phyloP scores from a whole-genome alignment of 2,329 filamentous ascomycete genomes.

The Arthrobotrys megalospora region DNA sequence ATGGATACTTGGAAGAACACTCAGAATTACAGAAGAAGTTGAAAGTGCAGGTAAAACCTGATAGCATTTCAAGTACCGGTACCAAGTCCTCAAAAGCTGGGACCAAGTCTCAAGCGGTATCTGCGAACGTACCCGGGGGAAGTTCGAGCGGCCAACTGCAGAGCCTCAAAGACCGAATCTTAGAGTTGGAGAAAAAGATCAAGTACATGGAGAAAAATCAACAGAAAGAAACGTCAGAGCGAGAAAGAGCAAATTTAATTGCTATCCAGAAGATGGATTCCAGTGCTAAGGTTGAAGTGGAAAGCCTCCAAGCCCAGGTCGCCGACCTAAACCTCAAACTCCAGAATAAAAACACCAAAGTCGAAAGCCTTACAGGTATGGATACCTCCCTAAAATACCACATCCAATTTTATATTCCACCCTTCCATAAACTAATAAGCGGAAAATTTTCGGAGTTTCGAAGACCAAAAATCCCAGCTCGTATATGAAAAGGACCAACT shows the following conservation, averaged over 20 bases:
- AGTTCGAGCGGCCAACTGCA: neutral
- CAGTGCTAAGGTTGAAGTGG: neutral
- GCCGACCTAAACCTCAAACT: slow-evolving; percentile 5
- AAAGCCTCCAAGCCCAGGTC: neutral
- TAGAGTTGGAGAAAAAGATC: neutral
- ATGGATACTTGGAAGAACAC: slow-evolving; percentile 20
- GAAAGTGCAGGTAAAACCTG: neutral
- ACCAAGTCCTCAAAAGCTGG: neutral
- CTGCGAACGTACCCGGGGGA: neutral
- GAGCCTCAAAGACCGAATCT: neutral
- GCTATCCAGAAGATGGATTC: neutral
- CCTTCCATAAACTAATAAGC: too few species aligned
- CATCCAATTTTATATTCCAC: neutral
- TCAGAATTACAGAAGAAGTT: slow-evolving; percentile 25
- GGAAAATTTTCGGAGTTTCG: neutral
- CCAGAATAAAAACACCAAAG: slow-evolving; percentile 9
- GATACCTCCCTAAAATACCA: neutral
- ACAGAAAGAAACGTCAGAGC: neutral
- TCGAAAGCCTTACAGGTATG: slow-evolving; percentile 20
- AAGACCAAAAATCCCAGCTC: slow-evolving; percentile 9
- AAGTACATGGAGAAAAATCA: neutral
- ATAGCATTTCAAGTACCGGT: neutral
- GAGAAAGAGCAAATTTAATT: neutral
- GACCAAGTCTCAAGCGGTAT: neutral
- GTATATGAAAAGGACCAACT: slow-evolving; percentile 20